phyloP scores from a whole-genome alignment of 148 eudicot species.

The Bassia scoparia region DNA sequence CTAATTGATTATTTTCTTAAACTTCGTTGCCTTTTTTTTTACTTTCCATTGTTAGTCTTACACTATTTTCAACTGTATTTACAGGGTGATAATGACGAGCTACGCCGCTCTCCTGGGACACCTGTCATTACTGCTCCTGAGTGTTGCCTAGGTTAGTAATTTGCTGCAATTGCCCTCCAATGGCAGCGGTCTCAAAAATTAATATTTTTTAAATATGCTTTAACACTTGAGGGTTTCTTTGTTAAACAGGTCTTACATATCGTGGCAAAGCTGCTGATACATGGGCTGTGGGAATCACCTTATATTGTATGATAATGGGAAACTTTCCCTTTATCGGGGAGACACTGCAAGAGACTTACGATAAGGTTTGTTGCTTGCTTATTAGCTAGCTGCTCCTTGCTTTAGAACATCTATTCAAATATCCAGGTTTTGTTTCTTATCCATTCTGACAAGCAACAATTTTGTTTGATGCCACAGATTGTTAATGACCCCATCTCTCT shows the following conservation, averaged over 20 bases:
- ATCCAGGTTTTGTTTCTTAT: background rate
- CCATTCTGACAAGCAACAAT: constrained; percentile 27
- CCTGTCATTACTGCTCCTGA: constrained; percentile 98
- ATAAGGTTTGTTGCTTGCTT: constrained; percentile 53
- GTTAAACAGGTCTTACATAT: constrained; percentile 63
- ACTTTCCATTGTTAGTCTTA: background rate
- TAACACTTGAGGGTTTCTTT: background rate
- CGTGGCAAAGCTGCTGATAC: constrained; percentile 89
- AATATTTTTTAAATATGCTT: background rate
- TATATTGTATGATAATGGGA: constrained; percentile 75
- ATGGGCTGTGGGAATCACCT: constrained; percentile 95
- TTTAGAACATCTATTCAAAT: background rate
- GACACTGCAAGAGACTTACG: constrained; percentile 89
- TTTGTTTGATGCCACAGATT: constrained; percentile 46
- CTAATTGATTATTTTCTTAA: background rate
- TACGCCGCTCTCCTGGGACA: constrained; percentile 97
- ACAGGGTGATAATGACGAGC: constrained; percentile 90
- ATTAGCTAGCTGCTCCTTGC: constrained; percentile 1
- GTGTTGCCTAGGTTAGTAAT: constrained; percentile 74
- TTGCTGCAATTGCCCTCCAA: constrained; percentile 6
- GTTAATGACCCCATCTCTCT: constrained; percentile 58
- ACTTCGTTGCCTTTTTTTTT: background rate
- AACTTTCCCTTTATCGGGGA: constrained; percentile 94
- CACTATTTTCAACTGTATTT: constrained; percentile 9
- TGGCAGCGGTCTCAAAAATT: background rate